Evolutionary conservation across 768 basidiomycete genomes (phyloP).

Genomic region (Trametes cingulata): DNA sequence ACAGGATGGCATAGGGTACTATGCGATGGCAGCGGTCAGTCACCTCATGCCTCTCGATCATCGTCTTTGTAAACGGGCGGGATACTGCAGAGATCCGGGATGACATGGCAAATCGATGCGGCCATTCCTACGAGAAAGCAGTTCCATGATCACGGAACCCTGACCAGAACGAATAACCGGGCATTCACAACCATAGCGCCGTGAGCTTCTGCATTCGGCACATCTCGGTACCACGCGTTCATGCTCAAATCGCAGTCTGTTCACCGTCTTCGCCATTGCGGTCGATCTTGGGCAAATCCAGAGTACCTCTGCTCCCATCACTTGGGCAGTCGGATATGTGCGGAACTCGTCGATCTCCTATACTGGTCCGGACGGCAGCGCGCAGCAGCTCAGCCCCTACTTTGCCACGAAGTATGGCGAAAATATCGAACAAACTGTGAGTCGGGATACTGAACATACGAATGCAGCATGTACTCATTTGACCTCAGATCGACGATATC

Average conservation of each 20-base stretch:
- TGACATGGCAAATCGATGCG: constrained; percentile 6
- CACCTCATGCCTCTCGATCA: too few relatives aligned
- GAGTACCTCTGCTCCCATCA: constrained; percentile 20
- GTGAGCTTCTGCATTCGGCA: background rate
- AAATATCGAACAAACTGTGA: background rate
- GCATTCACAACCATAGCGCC: background rate
- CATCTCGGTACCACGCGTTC: background rate
- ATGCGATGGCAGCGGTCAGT: constrained; percentile 14
- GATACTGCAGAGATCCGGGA: background rate
- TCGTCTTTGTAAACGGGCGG: background rate
- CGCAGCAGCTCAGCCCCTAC: constrained; percentile 22
- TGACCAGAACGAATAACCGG: background rate
- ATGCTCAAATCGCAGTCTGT: background rate
- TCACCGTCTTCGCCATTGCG: constrained; percentile 28
- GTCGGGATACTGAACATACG: too few relatives aligned
- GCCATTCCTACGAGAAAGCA: background rate
- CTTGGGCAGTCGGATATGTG: constrained; percentile 32
- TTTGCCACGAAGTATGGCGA: constrained; percentile 8
- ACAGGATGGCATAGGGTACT: constrained; percentile 15
- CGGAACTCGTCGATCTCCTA: constrained; percentile 31
- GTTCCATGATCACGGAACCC: background rate
- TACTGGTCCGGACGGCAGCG: constrained; percentile 10
- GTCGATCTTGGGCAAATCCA: constrained; percentile 29
- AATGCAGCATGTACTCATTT: background rate
- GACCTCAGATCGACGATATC: constrained; percentile 22